phyloP scores from a whole-genome alignment of 1,284 basidiomycete species.

The Ceratorhiza oryzae-sativae region DNA sequence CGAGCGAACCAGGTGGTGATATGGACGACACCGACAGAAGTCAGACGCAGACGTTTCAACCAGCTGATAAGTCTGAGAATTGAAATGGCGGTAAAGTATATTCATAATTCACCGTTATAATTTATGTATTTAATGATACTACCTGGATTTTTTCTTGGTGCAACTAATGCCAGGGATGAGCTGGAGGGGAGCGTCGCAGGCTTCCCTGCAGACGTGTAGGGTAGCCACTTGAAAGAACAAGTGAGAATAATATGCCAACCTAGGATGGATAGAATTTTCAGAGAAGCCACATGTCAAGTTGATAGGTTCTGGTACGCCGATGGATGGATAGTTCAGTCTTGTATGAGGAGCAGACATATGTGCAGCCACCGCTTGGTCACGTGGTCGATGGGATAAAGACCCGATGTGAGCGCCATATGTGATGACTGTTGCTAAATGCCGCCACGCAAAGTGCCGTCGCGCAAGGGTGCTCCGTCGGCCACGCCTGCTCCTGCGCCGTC shows the following conservation, averaged over 20 bases:
- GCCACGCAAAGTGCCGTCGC: conserved; percentile 36
- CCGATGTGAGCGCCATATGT: background rate
- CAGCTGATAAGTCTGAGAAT: background rate
- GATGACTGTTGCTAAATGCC: conserved; percentile 22
- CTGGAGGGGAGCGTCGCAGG: background rate
- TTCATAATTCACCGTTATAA: too few species aligned
- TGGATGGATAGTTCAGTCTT: background rate
- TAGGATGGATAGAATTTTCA: background rate
- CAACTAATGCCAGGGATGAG: too few species aligned
- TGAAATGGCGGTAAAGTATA: too few species aligned
- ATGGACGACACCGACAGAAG: conserved; percentile 14
- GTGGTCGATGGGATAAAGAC: background rate
- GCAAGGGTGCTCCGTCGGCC: conserved; percentile 25
- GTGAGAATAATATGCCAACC: background rate
- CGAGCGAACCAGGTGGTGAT: background rate
- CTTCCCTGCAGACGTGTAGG: background rate
- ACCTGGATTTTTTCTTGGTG: too few species aligned
- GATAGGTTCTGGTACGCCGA: background rate
- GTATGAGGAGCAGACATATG: background rate
- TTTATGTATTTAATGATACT: too few species aligned
- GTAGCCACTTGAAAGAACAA: conserved; percentile 1
- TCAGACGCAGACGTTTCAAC: background rate
- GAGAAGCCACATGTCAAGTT: background rate
- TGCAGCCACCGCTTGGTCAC: background rate
- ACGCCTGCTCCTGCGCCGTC: conserved; percentile 12